phyloP scores from a whole-genome alignment of 257 asterid species.

The Nicotiana obtusifolia region DNA sequence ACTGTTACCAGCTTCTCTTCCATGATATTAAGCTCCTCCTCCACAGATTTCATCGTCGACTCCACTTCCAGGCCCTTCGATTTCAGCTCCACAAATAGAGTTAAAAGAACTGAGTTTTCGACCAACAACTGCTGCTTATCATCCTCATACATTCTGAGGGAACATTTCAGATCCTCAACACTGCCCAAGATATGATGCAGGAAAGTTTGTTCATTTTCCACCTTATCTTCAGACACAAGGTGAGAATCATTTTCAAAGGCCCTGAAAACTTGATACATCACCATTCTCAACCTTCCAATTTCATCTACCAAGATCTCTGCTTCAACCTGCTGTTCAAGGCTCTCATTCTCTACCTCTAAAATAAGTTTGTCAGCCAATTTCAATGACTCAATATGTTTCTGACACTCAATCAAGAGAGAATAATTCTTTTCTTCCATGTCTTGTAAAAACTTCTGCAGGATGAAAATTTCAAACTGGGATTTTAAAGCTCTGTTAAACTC shows the following conservation, averaged over 20 bases:
- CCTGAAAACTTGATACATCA: conserved; percentile 60
- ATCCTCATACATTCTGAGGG: conserved; percentile 44
- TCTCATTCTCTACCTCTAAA: conserved; percentile 77
- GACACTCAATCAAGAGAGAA: conserved; percentile 66
- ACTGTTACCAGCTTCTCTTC: conserved; percentile 40
- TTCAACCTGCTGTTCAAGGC: conserved; percentile 90
- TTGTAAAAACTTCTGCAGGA: conserved; percentile 76
- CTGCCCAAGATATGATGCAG: conserved; percentile 40
- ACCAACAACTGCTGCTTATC: conserved; percentile 55
- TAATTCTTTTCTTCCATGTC: conserved; percentile 83
- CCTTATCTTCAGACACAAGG: conserved; percentile 26
- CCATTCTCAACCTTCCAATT: conserved; percentile 53
- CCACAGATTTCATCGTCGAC: conserved; percentile 43
- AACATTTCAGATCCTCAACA: conserved; percentile 49
- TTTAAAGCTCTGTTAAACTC: conserved; percentile 66
- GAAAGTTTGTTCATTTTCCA: conserved; percentile 47
- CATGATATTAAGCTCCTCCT: conserved; percentile 40
- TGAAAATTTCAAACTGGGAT: conserved; percentile 75
- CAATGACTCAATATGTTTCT: conserved; percentile 78
- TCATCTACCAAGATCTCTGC: conserved; percentile 73
- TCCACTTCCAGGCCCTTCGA: conserved; percentile 55
- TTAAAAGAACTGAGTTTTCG: conserved; percentile 67
- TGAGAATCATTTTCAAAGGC: conserved; percentile 41
- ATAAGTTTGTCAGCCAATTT: conserved; percentile 74
- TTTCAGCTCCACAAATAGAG: conserved; percentile 59